These are phyloP conservation scores for Lepraria neglecta DNA, from an alignment of 495 filamentous ascomycete genomes.

Conservation along the genomic window DNA sequence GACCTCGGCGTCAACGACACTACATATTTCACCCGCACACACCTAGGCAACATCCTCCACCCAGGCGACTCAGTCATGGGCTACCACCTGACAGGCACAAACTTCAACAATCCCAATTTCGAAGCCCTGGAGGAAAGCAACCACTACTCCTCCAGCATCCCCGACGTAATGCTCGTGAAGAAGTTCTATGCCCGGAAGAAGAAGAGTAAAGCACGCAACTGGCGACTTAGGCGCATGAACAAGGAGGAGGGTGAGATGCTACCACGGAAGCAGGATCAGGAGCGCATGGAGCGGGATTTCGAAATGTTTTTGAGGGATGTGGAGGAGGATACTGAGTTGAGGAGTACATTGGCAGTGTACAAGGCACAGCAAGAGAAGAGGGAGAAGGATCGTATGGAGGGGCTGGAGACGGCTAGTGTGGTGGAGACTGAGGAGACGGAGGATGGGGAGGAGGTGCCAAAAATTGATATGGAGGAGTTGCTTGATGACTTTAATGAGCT, in stretches of 20 bases:
- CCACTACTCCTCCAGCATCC: constrained; percentile 66
- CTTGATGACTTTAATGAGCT: constrained; percentile 86
- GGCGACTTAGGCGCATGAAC: constrained; percentile 90
- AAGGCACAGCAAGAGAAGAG: constrained; percentile 52
- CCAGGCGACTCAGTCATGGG: constrained; percentile 88
- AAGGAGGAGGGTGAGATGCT: constrained; percentile 77
- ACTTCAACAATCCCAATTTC: constrained; percentile 82
- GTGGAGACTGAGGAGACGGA: constrained; percentile 57
- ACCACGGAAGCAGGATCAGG: constrained; percentile 72
- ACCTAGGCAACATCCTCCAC: constrained; percentile 80
- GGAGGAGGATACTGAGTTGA: constrained; percentile 87
- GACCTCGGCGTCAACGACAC: constrained; percentile 84
- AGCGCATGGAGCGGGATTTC: constrained; percentile 80
- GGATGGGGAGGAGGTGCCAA: constrained; percentile 60
- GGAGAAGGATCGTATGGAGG: constrained; percentile 38
- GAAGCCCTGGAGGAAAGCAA: constrained; percentile 69
- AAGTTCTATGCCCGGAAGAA: constrained; percentile 85
- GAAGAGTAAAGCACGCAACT: constrained; percentile 76
- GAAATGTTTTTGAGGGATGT: constrained; percentile 96
- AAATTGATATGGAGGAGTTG: constrained; percentile 76
- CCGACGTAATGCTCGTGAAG: constrained; percentile 92
- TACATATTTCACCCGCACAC: constrained; percentile 81
- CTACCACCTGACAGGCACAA: constrained; percentile 78
- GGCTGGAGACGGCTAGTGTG: constrained; percentile 52
- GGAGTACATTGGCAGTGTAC: constrained; percentile 77